Conservation (phyloP, 1,284 basidiomycete genomes). For the Schizophyllum commune region DNA sequence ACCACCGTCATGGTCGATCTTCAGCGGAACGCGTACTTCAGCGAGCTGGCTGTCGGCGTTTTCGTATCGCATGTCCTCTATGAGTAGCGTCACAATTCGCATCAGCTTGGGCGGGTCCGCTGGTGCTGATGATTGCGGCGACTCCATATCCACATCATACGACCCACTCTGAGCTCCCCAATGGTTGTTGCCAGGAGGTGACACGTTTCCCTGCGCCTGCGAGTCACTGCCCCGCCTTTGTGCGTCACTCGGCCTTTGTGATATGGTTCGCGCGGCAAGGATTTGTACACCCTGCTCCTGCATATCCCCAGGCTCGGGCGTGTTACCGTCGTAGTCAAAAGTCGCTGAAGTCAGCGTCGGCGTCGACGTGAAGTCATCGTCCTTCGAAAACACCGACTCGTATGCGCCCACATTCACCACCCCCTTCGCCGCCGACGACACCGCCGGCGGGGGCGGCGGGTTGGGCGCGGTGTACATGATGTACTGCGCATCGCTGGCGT, state of each 20-base stretch:
- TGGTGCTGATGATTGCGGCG: neutral
- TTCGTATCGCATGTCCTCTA: slow-evolving; percentile 50
- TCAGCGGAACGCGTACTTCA: slow-evolving; percentile 55
- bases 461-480: no score
- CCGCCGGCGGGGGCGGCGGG: no score
- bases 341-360: neutral
- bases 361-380: neutral
- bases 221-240: neutral
- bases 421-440: no score
- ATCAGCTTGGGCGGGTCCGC: slow-evolving; percentile 4
- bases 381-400: neutral
- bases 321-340: neutral
- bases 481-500: no score
- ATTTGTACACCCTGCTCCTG: neutral
- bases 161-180: neutral
- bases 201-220: no score
- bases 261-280: neutral
- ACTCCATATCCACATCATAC: neutral
- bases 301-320: neutral
- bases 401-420: no score
- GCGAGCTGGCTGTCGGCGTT: slow-evolving; percentile 49
- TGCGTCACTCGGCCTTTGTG: neutral
- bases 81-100: slow-evolving; percentile 53
- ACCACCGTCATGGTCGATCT: slow-evolving; percentile 37
- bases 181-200: no score